Percentiles rank a stretch among this genome's conserved stretches.
phyloP scores from a whole-genome alignment of 2,329 filamentous ascomycete genomes.

The Aspergillus sp. region DNA sequence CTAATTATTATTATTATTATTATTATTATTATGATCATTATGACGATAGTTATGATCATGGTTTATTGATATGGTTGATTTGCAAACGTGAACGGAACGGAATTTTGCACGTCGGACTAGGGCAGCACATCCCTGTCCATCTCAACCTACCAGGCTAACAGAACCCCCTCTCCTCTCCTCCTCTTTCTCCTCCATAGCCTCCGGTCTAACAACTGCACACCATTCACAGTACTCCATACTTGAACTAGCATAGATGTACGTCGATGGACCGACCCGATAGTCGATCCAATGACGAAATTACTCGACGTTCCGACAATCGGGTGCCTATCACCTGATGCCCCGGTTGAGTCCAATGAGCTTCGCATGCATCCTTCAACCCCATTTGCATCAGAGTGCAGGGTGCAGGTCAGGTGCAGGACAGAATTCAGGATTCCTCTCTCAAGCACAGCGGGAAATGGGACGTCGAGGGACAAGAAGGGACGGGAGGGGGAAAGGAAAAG shows the following conservation, averaged over 20 bases:
- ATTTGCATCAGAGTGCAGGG: neutral
- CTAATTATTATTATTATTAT: too few relatives aligned
- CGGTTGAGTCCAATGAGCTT: neutral
- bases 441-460: neutral
- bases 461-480: too few relatives aligned
- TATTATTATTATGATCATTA: too few relatives aligned
- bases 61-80: too few relatives aligned
- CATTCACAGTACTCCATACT: conserved; percentile 1
- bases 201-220: conserved; percentile 4
- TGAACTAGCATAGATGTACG: conserved; percentile 1
- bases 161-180: too few relatives aligned
- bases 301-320: conserved; percentile 8
- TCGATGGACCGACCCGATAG: neutral
- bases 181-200: neutral
- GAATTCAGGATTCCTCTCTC: neutral
- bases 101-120: conserved; percentile 2
- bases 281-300: conserved; percentile 2
- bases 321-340: conserved; percentile 12
- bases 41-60: neutral
- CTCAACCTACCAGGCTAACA: neutral
- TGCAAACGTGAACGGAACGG: too few relatives aligned
- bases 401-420: neutral
- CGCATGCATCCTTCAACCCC: neutral
- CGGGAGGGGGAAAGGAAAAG: neutral
- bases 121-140: conserved; percentile 14